These are phyloP conservation scores for Dothiorella sarmentorum DNA, from an alignment of 2,329 filamentous ascomycete genomes.

Conservation along the genomic window DNA sequence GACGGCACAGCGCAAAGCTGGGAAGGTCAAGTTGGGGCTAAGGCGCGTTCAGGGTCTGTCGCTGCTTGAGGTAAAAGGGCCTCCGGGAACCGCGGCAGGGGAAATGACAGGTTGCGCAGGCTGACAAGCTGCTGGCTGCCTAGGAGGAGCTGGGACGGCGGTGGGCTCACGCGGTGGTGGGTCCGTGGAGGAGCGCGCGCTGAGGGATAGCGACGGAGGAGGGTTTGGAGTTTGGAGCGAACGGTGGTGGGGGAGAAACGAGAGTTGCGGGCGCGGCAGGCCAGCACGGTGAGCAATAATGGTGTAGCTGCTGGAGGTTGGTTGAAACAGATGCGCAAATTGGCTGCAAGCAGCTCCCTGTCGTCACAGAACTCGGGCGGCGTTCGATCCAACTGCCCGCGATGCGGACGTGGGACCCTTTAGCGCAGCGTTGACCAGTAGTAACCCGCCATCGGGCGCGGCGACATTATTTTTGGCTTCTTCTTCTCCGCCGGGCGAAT, in stretches of 20 bases:
- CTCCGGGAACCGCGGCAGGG: background rate
- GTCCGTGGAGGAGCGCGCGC: background rate
- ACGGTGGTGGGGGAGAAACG: slow-evolving; percentile 12
- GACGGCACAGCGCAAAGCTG: background rate
- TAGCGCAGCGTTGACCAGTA: background rate
- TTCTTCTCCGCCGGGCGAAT: background rate
- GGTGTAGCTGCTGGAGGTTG: slow-evolving; percentile 4
- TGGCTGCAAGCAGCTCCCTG: slow-evolving; percentile 9
- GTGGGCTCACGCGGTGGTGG: slow-evolving; percentile 15
- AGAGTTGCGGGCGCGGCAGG: background rate
- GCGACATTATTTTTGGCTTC: background rate
- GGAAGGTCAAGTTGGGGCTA: background rate
- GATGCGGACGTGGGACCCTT: background rate
- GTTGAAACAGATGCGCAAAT: slow-evolving; percentile 12
- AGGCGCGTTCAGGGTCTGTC: slow-evolving; percentile 6
- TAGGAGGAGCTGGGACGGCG: background rate
- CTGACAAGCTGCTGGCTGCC: background rate
- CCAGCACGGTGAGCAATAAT: background rate
- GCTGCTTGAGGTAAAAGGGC: background rate
- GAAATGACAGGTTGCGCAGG: slow-evolving; percentile 15
- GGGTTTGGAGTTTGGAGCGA: background rate
- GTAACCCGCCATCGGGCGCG: background rate
- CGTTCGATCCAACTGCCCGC: slow-evolving; percentile 7
- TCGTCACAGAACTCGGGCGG: slow-evolving; percentile 12
- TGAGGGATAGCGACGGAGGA: background rate